phyloP scores from a whole-genome alignment of 2,329 filamentous ascomycete genomes.

The Colletotrichum brevisporum region DNA sequence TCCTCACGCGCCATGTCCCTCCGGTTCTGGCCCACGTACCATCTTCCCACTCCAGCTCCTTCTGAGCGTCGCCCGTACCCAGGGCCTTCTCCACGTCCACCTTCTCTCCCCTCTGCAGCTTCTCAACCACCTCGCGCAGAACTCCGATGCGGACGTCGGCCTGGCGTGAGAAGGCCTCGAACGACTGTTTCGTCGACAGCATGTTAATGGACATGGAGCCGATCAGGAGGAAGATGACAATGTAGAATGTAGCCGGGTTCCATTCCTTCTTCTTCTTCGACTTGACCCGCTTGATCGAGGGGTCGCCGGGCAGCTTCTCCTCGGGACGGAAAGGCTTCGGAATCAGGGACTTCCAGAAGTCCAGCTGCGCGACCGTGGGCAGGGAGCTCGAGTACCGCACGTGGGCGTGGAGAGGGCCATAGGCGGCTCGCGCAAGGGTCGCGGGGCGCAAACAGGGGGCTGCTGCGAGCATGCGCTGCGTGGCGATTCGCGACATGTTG shows the following conservation, averaged over 20 bases:
- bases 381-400: slow-evolving; percentile 55
- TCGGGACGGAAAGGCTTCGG: slow-evolving; percentile 75
- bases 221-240: slow-evolving; percentile 86
- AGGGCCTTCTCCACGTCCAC: slow-evolving; percentile 88
- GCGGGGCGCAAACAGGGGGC: slow-evolving; percentile 14
- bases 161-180: slow-evolving; percentile 78
- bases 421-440: slow-evolving; percentile 13
- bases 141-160: slow-evolving; percentile 84
- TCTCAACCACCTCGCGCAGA: slow-evolving; percentile 81
- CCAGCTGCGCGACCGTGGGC: slow-evolving; percentile 67
- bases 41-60: slow-evolving; percentile 91
- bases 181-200: slow-evolving; percentile 84
- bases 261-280: slow-evolving; percentile 72
- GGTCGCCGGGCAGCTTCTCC: slow-evolving; percentile 51
- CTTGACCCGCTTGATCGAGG: slow-evolving; percentile 49
- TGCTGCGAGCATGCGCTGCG: slow-evolving; percentile 23
- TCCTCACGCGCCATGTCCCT: not conserved
- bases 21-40: slow-evolving; percentile 63
- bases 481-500: slow-evolving; percentile 27
- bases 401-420: slow-evolving; percentile 24
- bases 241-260: slow-evolving; percentile 88
- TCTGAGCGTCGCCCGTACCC: slow-evolving; percentile 81
- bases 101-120: slow-evolving; percentile 78
- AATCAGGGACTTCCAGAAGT: slow-evolving; percentile 79
- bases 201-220: slow-evolving; percentile 97